phyloP scores from a whole-genome alignment of 495 filamentous ascomycete species.

The Neurospora sp. region DNA sequence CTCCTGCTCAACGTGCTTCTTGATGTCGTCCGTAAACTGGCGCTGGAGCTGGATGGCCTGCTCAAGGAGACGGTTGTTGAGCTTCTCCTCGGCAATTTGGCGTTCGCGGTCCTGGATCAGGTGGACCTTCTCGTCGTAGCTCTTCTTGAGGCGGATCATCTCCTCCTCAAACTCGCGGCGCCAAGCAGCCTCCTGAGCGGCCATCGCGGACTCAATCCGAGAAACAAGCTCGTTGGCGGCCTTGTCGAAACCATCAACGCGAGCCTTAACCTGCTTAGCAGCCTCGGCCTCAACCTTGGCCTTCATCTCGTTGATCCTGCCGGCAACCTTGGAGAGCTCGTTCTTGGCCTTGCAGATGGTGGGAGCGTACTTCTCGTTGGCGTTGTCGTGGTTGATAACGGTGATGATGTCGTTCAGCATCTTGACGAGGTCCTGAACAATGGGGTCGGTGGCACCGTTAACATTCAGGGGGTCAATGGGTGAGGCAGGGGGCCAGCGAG shows the following conservation, averaged over 20 bases:
- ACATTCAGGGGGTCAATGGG: slow-evolving; percentile 68
- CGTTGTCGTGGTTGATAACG: slow-evolving; percentile 76
- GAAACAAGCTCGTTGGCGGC: slow-evolving; percentile 61
- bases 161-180: slow-evolving; percentile 84
- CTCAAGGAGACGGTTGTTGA: slow-evolving; percentile 78
- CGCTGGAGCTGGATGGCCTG: slow-evolving; percentile 82
- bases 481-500: slow-evolving; percentile 46
- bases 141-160: slow-evolving; percentile 60
- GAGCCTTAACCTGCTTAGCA: slow-evolving; percentile 61
- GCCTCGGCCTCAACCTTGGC: slow-evolving; percentile 54
- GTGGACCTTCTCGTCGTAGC: slow-evolving; percentile 70
- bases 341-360: slow-evolving; percentile 75
- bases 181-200: slow-evolving; percentile 66
- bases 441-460: slow-evolving; percentile 63
- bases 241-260: slow-evolving; percentile 45
- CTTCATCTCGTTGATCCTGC: slow-evolving; percentile 65
- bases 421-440: slow-evolving; percentile 89
- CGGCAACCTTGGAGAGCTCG: slow-evolving; percentile 65
- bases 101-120: slow-evolving; percentile 65
- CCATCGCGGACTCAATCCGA: slow-evolving; percentile 65
- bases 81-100: slow-evolving; percentile 65
- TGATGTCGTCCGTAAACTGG: slow-evolving; percentile 67
- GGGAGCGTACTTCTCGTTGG: slow-evolving; percentile 58
- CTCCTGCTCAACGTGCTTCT: slow-evolving; percentile 78
- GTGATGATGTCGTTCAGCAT: slow-evolving; percentile 93